Base-by-base conservation (phyloP, 306 rosid genomes). In the Astragalus glycyphyllos region DNA sequence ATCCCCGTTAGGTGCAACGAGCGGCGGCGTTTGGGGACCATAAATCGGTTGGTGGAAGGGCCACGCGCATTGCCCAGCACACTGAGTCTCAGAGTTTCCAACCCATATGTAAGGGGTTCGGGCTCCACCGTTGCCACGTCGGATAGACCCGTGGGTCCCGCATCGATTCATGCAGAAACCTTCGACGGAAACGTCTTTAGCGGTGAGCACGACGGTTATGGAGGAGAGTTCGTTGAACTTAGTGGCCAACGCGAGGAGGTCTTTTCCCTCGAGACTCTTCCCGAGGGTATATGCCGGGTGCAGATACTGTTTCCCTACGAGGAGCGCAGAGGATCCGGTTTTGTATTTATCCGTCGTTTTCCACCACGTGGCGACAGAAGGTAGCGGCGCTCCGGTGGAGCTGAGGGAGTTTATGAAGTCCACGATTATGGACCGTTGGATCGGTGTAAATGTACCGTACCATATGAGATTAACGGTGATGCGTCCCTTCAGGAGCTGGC, bases 51-150 rank as follows among this genome's bases (percentile, higher is more conserved):
- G 92, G 78, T 94, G 97, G 53, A 94, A 94, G 0, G 98, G 98
- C 98, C 98, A 93, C 5, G 98, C 97, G 73, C 98, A 93, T 46
- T 82, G 86, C 6, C 97, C 98, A 0, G 98, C 94, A 49, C 98
- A 94, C 73, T 88, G 90, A 1, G 69, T 13, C 84, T 87, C 98
- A 3, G 98, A 85, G 80, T 90, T 94, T 2, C 98, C 97, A 0
- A 94, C 97, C 98, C 98, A 94, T 0, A 90, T 23, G 5, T 83
- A 94, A 11, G 98, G 96, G 0, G 13, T 37, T 5, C 86, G 72
- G 0, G 77, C 13, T 7, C 40, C 76, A 0, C 86, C 89, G 0
- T 16, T 37, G 0, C 14, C 8, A 11, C 32, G 62, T 0, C 37
- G 82, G 65, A 23, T 60, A 32, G 93, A 82, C 3, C 89, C 85